These are phyloP conservation scores for Cladophialophora immunda DNA, from an alignment of 2,329 filamentous ascomycete genomes.

Conservation along the genomic window DNA sequence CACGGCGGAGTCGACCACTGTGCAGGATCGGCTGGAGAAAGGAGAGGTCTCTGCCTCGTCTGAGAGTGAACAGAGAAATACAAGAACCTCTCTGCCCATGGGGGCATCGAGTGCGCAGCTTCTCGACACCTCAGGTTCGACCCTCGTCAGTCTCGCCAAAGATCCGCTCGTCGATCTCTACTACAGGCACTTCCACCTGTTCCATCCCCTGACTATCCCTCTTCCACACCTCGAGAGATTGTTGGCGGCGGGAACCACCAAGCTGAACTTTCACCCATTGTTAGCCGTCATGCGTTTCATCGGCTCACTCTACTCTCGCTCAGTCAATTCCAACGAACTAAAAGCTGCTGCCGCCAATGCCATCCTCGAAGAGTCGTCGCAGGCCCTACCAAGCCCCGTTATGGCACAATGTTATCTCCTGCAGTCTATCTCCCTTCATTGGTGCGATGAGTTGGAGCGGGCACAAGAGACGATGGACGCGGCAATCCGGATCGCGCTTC, in stretches of 20 bases:
- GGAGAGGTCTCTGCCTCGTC: neutral
- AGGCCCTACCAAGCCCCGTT: constrained; percentile 17
- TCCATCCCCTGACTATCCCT: constrained; percentile 45
- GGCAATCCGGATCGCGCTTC: constrained; percentile 40
- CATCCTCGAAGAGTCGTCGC: constrained; percentile 9
- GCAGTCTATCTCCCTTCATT: constrained; percentile 79
- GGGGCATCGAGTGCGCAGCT: neutral
- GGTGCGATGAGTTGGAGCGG: constrained; percentile 74
- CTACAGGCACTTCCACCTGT: constrained; percentile 46
- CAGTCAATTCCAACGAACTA: constrained; percentile 10
- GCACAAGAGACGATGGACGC: constrained; percentile 65
- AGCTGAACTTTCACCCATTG: constrained; percentile 38
- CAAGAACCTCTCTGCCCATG: neutral
- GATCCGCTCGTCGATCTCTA: constrained; percentile 39
- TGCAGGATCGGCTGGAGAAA: no score
- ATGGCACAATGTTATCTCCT: constrained; percentile 82
- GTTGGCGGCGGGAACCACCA: constrained; percentile 22
- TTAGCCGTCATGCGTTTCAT: constrained; percentile 44
- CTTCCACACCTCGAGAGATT: constrained; percentile 31
- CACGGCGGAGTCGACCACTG: neutral
- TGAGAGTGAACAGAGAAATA: neutral
- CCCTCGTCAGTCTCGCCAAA: neutral
- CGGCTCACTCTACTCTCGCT: constrained; percentile 39
- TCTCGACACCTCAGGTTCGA: neutral
- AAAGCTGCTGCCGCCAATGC: neutral